Conservation (phyloP, 2,329 filamentous ascomycete genomes). For the Aureobasidium namibiae region DNA sequence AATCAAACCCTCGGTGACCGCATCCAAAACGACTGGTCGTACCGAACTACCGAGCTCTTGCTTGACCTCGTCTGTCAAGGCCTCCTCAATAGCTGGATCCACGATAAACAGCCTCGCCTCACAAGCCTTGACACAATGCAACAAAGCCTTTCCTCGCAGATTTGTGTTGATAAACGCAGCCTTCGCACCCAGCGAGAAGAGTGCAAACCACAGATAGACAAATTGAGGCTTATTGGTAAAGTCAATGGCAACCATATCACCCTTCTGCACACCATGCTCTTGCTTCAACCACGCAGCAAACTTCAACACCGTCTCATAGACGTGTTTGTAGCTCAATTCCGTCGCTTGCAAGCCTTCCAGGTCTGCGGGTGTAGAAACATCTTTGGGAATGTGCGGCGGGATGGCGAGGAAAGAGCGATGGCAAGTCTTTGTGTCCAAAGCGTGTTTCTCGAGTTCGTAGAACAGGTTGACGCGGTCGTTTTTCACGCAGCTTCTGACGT, state of each 20-base stretch:
- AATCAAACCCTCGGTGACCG: constrained; percentile 43
- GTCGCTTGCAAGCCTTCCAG: constrained; percentile 1
- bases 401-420: constrained; percentile 24
- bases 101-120: constrained; percentile 60
- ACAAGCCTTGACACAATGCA: constrained; percentile 65
- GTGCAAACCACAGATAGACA: constrained; percentile 63
- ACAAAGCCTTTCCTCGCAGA: constrained; percentile 59
- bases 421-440: constrained; percentile 44
- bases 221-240: constrained; percentile 76
- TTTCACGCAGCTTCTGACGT: constrained; percentile 33
- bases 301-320: constrained; percentile 61
- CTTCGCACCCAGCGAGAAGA: constrained; percentile 76
- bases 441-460: constrained; percentile 63
- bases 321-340: constrained; percentile 67
- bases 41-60: constrained; percentile 35
- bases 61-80: constrained; percentile 47
- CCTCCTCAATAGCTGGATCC: constrained; percentile 51
- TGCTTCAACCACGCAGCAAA: constrained; percentile 70
- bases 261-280: constrained; percentile 53
- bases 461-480: constrained; percentile 61
- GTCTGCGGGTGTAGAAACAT: constrained; percentile 16
- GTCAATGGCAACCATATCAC: constrained; percentile 72
- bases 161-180: constrained; percentile 90
- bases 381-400: constrained; percentile 20
- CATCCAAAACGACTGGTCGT: constrained; percentile 56